A percentile compares a stretch with the other conserved stretches of the same genome.
These are phyloP conservation scores for Raddia guianensis DNA, from an alignment of 176 grass and related monocot genomes.

Conservation along the genomic window DNA sequence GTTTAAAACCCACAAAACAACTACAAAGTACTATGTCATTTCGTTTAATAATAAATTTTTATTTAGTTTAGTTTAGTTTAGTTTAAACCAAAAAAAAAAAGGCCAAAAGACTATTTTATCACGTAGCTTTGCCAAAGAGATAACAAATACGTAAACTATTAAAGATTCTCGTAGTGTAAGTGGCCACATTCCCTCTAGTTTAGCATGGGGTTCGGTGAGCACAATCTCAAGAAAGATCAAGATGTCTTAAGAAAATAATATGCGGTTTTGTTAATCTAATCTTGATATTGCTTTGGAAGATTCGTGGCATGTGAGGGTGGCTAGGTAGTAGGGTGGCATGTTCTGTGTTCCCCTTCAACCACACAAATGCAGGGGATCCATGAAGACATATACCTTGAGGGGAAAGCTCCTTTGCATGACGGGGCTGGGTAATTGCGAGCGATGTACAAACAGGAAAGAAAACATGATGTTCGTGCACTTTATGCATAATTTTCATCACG, in stretches of 20 bases:
- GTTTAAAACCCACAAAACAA: too few species aligned
- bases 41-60: too few species aligned
- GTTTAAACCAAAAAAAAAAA: too few species aligned
- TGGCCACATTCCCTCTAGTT: slow-evolving; percentile 19
- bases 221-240: slow-evolving; percentile 3
- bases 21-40: too few species aligned
- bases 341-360: slow-evolving; percentile 53
- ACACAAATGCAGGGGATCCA: slow-evolving; percentile 9
- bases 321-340: slow-evolving; percentile 39
- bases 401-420: not conserved
- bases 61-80: too few species aligned
- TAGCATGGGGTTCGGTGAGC: slow-evolving; percentile 9
- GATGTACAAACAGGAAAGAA: not conserved
- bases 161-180: slow-evolving; percentile 20
- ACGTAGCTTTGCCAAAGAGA: not conserved
- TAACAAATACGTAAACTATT: not conserved
- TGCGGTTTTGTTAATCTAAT: slow-evolving; percentile 36
- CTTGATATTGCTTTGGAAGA: slow-evolving; percentile 27
- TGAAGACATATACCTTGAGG: not conserved
- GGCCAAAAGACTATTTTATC: not conserved
- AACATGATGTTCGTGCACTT: not conserved
- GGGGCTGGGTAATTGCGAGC: not conserved
- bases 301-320: slow-evolving; percentile 36
- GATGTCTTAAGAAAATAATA: slow-evolving; percentile 10
- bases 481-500: not conserved